Percentiles rank a stretch among this genome's conserved stretches.
phyloP scores from a whole-genome alignment of 2,329 filamentous ascomycete genomes.

The Claviceps purpurea region DNA sequence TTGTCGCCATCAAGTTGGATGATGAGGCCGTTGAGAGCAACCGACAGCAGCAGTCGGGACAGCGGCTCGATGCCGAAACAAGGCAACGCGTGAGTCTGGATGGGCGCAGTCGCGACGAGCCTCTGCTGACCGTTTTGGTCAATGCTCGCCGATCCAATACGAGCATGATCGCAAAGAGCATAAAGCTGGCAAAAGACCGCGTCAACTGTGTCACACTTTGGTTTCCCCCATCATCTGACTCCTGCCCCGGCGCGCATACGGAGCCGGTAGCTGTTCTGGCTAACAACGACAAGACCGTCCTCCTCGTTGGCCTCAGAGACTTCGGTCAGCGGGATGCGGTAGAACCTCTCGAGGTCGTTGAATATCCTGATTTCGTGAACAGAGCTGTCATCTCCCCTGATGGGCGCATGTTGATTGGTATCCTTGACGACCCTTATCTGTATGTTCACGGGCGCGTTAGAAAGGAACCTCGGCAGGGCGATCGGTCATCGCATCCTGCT shows the following conservation, averaged over 20 bases:
- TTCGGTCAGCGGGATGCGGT: slow-evolving; percentile 29
- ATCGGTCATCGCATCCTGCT: slow-evolving; percentile 10
- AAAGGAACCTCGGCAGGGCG: slow-evolving; percentile 17
- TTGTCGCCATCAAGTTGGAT: slow-evolving; percentile 60
- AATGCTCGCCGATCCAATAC: slow-evolving; percentile 28
- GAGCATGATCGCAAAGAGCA: slow-evolving; percentile 34
- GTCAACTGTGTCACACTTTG: slow-evolving; percentile 55
- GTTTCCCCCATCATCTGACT: slow-evolving; percentile 32
- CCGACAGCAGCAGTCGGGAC: slow-evolving; percentile 14
- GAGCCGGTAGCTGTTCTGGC: slow-evolving; percentile 56
- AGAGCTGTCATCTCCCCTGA: slow-evolving; percentile 89
- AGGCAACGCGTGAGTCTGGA: slow-evolving; percentile 20
- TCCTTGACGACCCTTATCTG: slow-evolving; percentile 75
- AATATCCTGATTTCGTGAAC: slow-evolving; percentile 78
- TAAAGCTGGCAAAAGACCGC: slow-evolving; percentile 44
- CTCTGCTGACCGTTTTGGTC: slow-evolving; percentile 22
- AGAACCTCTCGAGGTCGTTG: slow-evolving; percentile 54
- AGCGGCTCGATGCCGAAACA: slow-evolving; percentile 8
- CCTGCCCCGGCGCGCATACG: slow-evolving; percentile 27
- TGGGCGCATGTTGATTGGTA: slow-evolving; percentile 64
- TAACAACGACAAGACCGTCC: slow-evolving; percentile 86
- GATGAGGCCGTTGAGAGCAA: slow-evolving; percentile 24
- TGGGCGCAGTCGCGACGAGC: slow-evolving; percentile 19
- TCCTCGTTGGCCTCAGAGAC: slow-evolving; percentile 63
- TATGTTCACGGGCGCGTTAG: slow-evolving; percentile 60